These are phyloP conservation scores for Knufia fluminis DNA, from an alignment of 2,329 filamentous ascomycete genomes.

Conservation along the genomic window DNA sequence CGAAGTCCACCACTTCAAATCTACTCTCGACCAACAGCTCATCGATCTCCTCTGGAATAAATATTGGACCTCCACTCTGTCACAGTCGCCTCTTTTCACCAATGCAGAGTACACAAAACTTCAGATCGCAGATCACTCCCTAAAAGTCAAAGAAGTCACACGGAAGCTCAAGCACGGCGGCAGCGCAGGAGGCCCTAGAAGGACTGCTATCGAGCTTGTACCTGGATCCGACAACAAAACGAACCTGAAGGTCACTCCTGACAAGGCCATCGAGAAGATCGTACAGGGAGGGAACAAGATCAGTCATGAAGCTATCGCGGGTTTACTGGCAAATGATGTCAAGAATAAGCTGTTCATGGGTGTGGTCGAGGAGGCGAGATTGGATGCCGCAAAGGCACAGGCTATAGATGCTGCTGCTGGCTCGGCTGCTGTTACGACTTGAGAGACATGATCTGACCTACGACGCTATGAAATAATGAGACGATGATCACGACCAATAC, in stretches of 20 bases:
- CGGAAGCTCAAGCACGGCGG: constrained; percentile 29
- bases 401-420: constrained; percentile 13
- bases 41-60: constrained; percentile 94
- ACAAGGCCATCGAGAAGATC: constrained; percentile 43
- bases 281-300: constrained; percentile 50
- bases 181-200: constrained; percentile 6
- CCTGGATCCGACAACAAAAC: constrained; percentile 17
- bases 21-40: constrained; percentile 74
- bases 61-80: constrained; percentile 96
- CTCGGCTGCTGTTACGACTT: constrained; percentile 1
- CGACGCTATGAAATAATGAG: not conserved
- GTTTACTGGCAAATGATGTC: constrained; percentile 39
- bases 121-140: constrained; percentile 79
- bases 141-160: constrained; percentile 65
- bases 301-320: constrained; percentile 44
- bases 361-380: constrained; percentile 26
- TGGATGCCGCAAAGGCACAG: constrained; percentile 13
- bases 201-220: constrained; percentile 19
- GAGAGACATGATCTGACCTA: not conserved
- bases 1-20: constrained; percentile 90
- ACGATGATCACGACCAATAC: no score
- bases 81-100: constrained; percentile 78
- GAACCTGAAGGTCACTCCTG: constrained; percentile 28
- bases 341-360: constrained; percentile 44
- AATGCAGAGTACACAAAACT: constrained; percentile 90